Evolutionary conservation across 2,329 filamentous ascomycete species (phyloP).

Genomic region (Malbranchea cinnamomea): DNA sequence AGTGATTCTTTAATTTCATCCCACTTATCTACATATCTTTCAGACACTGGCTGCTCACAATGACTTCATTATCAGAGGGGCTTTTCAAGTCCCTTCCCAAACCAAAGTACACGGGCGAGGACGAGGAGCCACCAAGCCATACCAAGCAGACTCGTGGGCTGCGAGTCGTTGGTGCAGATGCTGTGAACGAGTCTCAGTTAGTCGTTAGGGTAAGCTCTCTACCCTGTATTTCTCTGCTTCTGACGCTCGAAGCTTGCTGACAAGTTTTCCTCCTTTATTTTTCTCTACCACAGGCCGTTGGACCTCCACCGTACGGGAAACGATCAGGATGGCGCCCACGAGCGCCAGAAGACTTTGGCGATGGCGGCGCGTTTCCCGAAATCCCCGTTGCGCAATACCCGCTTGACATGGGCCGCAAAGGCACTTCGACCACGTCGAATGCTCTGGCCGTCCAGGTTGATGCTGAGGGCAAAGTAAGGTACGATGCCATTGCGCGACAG

Average conservation of each 20-base stretch:
- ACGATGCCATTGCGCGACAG: slow-evolving; percentile 82
- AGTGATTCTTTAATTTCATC: too few species aligned
- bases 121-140: slow-evolving; percentile 62
- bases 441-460: slow-evolving; percentile 88
- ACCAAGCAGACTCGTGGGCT: slow-evolving; percentile 65
- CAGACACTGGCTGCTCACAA: not conserved
- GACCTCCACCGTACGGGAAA: slow-evolving; percentile 77
- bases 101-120: slow-evolving; percentile 79
- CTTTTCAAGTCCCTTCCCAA: slow-evolving; percentile 71
- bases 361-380: slow-evolving; percentile 92
- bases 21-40: not conserved
- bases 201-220: slow-evolving; percentile 49
- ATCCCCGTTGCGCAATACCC: slow-evolving; percentile 90
- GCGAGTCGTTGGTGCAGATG: slow-evolving; percentile 62
- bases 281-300: slow-evolving; percentile 50
- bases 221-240: not conserved
- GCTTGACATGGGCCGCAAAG: slow-evolving; percentile 81
- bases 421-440: slow-evolving; percentile 54
- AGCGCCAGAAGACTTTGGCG: slow-evolving; percentile 77
- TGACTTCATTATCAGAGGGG: slow-evolving; percentile 47
- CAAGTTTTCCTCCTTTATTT: slow-evolving; percentile 8
- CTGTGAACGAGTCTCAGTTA: slow-evolving; percentile 74
- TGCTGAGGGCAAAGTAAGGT: slow-evolving; percentile 82
- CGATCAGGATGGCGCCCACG: slow-evolving; percentile 84
- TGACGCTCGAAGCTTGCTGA: slow-evolving; percentile 2